Conservation (phyloP, 2,329 filamentous ascomycete genomes). For the Penicillium sp. region DNA sequence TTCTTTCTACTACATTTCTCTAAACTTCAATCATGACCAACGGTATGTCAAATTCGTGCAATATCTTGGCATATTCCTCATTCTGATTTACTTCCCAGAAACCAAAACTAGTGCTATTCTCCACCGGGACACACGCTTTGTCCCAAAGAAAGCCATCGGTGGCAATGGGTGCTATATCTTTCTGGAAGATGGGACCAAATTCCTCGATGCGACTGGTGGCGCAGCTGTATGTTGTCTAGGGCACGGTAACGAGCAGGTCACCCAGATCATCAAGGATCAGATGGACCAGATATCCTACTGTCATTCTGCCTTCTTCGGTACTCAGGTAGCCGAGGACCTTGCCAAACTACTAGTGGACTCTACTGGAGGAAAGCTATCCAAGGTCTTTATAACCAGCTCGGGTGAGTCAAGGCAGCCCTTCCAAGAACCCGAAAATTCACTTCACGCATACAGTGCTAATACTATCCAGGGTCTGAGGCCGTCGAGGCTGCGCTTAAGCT, state of each 20-base stretch:
- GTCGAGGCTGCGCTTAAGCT: conserved; percentile 69
- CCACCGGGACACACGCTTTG: conserved; percentile 51
- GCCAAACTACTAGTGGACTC: conserved; percentile 52
- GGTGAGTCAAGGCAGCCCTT: conserved; percentile 41
- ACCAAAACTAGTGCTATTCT: conserved; percentile 43
- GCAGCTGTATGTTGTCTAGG: conserved; percentile 72
- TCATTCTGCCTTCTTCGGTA: conserved; percentile 60
- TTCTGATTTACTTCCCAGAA: background rate
- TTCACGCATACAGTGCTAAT: background rate
- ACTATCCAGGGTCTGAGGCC: conserved; percentile 60
- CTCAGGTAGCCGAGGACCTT: conserved; percentile 54
- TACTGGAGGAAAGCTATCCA: conserved; percentile 54
- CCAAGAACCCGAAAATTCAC: background rate
- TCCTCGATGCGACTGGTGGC: conserved; percentile 73
- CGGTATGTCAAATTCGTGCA: background rate
- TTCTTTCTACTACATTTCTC: background rate
- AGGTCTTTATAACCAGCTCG: conserved; percentile 58
- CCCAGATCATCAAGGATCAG: conserved; percentile 60
- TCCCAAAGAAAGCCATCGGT: conserved; percentile 50
- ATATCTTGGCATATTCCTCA: background rate
- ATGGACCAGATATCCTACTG: conserved; percentile 60
- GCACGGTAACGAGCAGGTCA: conserved; percentile 62
- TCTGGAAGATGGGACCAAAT: conserved; percentile 55
- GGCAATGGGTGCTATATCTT: conserved; percentile 55
- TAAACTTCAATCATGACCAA: background rate